Conservation (phyloP, 176 grass and related monocot genomes). For the Zizania latifolia region DNA sequence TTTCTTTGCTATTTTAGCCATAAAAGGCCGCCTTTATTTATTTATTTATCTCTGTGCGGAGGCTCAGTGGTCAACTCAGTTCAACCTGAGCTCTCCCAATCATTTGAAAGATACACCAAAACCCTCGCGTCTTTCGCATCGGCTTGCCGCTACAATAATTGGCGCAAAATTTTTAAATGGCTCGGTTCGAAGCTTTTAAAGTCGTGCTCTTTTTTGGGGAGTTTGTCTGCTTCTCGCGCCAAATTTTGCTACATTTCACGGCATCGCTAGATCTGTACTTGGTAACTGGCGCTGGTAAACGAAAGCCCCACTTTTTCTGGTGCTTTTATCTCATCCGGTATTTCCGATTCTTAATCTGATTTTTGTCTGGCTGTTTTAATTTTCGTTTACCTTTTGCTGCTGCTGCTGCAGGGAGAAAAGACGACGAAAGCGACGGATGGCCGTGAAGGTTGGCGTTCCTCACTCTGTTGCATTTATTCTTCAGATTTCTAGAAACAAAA, state of each 20-base stretch:
- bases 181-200: constrained; percentile 38
- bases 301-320: constrained; percentile 34
- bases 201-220: constrained; percentile 45
- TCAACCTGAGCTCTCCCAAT: constrained; percentile 41
- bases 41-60: constrained; percentile 21
- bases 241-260: constrained; percentile 45
- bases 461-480: constrained; percentile 52
- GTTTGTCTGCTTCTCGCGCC: constrained; percentile 45
- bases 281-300: constrained; percentile 43
- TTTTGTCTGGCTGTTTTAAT: no score
- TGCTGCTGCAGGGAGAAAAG: constrained; percentile 43
- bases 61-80: constrained; percentile 40
- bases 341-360: constrained; percentile 22
- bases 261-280: constrained; percentile 34
- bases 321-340: constrained; percentile 9
- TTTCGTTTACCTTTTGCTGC: constrained; percentile 16
- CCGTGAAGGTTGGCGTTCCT: constrained; percentile 63
- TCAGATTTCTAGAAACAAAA: constrained; percentile 20
- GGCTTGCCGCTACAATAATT: constrained; percentile 36
- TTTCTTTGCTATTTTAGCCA: constrained; percentile 21
- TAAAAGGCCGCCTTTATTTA: constrained; percentile 37
- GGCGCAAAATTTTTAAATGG: constrained; percentile 26
- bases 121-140: constrained; percentile 3
- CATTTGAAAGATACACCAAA: constrained; percentile 50
- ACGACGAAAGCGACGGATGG: constrained; percentile 86